Conservation (phyloP, 805 yeast genomes). For the Pichia manshurica region DNA sequence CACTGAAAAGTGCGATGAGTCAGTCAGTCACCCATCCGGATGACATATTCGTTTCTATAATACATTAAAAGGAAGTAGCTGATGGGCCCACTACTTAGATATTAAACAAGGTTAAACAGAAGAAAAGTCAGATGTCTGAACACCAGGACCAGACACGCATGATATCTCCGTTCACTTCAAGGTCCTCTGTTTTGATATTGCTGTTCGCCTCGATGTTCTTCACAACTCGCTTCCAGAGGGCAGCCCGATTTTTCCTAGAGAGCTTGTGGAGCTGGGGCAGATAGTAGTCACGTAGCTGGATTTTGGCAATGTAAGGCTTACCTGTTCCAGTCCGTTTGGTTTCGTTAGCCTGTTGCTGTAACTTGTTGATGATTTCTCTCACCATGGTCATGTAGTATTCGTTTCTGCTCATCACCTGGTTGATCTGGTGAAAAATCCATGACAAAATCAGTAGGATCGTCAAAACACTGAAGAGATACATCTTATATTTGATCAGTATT, state of each 20-base stretch:
- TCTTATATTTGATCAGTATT: slow-evolving; percentile 20
- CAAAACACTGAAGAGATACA: slow-evolving; percentile 16
- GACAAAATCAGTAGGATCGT: slow-evolving; percentile 4
- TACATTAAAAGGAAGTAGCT: background rate
- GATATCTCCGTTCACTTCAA: slow-evolving; percentile 82
- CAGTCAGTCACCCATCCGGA: slow-evolving; percentile 1
- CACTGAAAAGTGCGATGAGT: slow-evolving; percentile 3
- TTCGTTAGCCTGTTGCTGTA: slow-evolving; percentile 40
- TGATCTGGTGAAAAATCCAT: slow-evolving; percentile 31
- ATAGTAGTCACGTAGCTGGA: slow-evolving; percentile 65
- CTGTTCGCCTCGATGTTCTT: slow-evolving; percentile 57
- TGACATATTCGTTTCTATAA: background rate
- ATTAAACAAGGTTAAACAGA: no score
- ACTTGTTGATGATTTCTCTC: slow-evolving; percentile 42
- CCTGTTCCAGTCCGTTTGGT: slow-evolving; percentile 15
- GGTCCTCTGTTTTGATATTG: slow-evolving; percentile 53
- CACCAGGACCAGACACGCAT: slow-evolving; percentile 88
- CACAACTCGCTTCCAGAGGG: slow-evolving; percentile 56
- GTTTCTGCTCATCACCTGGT: slow-evolving; percentile 34
- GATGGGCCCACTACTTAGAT: background rate
- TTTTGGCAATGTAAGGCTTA: slow-evolving; percentile 53
- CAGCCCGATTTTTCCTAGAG: slow-evolving; percentile 35
- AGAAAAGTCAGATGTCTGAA: slow-evolving; percentile 34
- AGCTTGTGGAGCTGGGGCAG: slow-evolving; percentile 26
- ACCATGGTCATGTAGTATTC: slow-evolving; percentile 41